Evolutionary conservation across 163 green algal genomes (phyloP).

Genomic region (Prototheca cutis): DNA sequence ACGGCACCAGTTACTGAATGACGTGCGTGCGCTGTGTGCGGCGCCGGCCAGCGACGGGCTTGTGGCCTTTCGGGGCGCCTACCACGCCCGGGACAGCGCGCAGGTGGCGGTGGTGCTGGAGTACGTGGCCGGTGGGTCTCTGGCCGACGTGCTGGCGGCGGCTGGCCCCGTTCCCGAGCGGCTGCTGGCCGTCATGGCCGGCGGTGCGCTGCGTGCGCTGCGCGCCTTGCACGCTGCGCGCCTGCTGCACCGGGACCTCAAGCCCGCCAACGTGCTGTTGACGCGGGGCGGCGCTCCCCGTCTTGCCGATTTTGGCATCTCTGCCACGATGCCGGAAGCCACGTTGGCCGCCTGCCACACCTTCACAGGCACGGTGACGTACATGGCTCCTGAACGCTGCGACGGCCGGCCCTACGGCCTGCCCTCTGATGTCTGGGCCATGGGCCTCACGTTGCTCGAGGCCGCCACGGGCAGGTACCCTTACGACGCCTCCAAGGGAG

Average conservation of each 20-base stretch:
- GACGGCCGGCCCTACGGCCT: slow-evolving; percentile 83
- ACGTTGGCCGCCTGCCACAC: slow-evolving; percentile 83
- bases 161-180: slow-evolving; percentile 61
- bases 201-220: slow-evolving; percentile 58
- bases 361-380: slow-evolving; percentile 89
- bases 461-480: slow-evolving; percentile 76
- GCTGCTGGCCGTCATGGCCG: slow-evolving; percentile 63
- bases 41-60: slow-evolving; percentile 47
- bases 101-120: slow-evolving; percentile 90
- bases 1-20: slow-evolving; percentile 85
- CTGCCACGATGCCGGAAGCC: slow-evolving; percentile 65
- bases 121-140: slow-evolving; percentile 89
- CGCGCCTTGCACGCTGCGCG: slow-evolving; percentile 67
- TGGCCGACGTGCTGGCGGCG: slow-evolving; percentile 74
- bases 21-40: slow-evolving; percentile 80
- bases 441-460: slow-evolving; percentile 85
- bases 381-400: slow-evolving; percentile 94
- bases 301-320: slow-evolving; percentile 95
- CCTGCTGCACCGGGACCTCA: slow-evolving; percentile 91
- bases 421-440: slow-evolving; percentile 82
- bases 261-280: slow-evolving; percentile 87
- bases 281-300: slow-evolving; percentile 64
- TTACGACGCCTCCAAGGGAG: slow-evolving; percentile 67
- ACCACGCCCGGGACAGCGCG: slow-evolving; percentile 56
- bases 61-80: slow-evolving; percentile 81